phyloP scores from a whole-genome alignment of 495 filamentous ascomycete species.

The Neurospora terricola region DNA sequence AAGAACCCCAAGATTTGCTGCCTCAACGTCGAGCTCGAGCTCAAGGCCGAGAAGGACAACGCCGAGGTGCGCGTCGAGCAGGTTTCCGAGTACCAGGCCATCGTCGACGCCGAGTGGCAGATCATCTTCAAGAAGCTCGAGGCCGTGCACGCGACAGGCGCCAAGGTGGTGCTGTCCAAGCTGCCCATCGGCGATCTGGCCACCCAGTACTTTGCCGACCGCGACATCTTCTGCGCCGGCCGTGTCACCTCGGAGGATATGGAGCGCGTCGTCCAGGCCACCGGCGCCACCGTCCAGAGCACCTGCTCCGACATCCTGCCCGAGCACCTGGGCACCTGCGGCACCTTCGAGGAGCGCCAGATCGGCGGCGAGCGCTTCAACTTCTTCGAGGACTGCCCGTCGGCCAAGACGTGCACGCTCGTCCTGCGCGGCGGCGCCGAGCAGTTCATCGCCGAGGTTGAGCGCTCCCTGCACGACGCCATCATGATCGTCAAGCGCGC shows the following conservation, averaged over 20 bases:
- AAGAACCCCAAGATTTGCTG: slow-evolving; percentile 89
- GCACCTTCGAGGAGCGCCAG: slow-evolving; percentile 85
- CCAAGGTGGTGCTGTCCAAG: slow-evolving; percentile 94
- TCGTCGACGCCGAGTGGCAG: slow-evolving; percentile 98
- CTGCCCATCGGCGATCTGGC: slow-evolving; percentile 95
- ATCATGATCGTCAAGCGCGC: slow-evolving; percentile 99
- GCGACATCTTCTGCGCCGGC: slow-evolving; percentile 96
- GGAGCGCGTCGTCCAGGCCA: slow-evolving; percentile 91
- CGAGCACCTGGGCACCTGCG: slow-evolving; percentile 86
- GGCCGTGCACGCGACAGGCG: slow-evolving; percentile 81
- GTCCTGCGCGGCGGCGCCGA: slow-evolving; percentile 92
- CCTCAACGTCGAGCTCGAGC: slow-evolving; percentile 86
- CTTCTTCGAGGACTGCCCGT: slow-evolving; percentile 92
- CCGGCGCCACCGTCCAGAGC: slow-evolving; percentile 83
- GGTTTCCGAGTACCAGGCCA: slow-evolving; percentile 97
- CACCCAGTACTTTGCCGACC: slow-evolving; percentile 96
- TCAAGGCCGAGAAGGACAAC: slow-evolving; percentile 98
- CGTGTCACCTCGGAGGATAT: slow-evolving; percentile 89
- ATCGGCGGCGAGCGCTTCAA: slow-evolving; percentile 97
- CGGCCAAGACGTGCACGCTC: slow-evolving; percentile 92
- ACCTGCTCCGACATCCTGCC: slow-evolving; percentile 92
- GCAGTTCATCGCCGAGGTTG: slow-evolving; percentile 98
- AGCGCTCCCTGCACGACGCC: slow-evolving; percentile 92
- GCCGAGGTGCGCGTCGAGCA: slow-evolving; percentile 96
- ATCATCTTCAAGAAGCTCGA: slow-evolving; percentile 99